phyloP scores from a whole-genome alignment of 2,329 filamentous ascomycete genomes.

The Apiospora saccharicola region DNA sequence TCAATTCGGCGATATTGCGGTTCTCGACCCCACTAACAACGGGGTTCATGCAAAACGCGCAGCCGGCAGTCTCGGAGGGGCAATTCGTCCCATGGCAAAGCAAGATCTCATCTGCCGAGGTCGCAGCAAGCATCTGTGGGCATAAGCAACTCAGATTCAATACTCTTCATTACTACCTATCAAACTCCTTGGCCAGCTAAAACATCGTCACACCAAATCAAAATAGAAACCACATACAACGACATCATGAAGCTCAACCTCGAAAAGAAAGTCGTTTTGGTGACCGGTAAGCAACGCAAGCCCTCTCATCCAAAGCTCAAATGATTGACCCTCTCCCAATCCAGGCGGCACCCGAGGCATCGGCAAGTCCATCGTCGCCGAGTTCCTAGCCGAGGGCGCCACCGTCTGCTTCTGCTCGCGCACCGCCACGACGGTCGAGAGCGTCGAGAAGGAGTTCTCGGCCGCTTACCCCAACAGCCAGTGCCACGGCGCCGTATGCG shows the following conservation, averaged over 20 bases:
- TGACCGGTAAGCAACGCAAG: constrained; percentile 2
- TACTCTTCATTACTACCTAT: neutral
- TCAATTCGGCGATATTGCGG: constrained; percentile 10
- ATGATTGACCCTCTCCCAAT: neutral
- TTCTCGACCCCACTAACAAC: neutral
- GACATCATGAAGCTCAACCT: constrained; percentile 14
- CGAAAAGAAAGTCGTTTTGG: constrained; percentile 21
- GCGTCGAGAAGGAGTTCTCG: constrained; percentile 24
- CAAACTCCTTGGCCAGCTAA: neutral
- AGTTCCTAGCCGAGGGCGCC: constrained; percentile 33
- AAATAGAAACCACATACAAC: neutral
- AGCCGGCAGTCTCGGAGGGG: neutral
- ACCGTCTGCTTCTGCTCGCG: constrained; percentile 35
- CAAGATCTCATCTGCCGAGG: neutral
- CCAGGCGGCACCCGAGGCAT: constrained; percentile 23
- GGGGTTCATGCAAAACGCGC: neutral
- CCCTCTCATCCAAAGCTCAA: neutral
- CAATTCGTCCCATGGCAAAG: neutral
- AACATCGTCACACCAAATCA: too few relatives aligned
- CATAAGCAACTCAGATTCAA: neutral
- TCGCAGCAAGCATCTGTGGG: neutral
- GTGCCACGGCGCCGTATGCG: constrained; percentile 29
- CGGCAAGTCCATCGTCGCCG: constrained; percentile 31
- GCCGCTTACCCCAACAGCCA: constrained; percentile 6
- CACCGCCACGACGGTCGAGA: constrained; percentile 29